Conservation (phyloP, 441 rosid species). For the Brassica hybrid region DNA sequence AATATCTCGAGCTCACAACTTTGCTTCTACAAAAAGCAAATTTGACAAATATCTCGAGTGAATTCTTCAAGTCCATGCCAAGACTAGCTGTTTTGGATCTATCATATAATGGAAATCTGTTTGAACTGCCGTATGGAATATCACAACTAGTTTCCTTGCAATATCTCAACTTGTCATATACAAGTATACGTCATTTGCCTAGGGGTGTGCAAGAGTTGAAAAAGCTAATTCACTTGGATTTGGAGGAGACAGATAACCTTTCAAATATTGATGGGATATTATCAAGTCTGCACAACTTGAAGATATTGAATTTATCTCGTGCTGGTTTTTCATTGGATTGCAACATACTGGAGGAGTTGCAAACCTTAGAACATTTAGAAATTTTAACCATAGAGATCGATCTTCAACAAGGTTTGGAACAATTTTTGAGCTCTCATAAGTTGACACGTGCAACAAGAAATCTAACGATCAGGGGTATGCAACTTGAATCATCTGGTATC, state of each 20-base stretch:
- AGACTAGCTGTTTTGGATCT: not conserved
- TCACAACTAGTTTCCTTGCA: not conserved
- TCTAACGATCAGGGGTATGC: not conserved
- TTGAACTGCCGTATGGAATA: not conserved
- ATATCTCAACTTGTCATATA: not conserved
- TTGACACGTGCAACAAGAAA: not conserved
- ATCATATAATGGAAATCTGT: not conserved
- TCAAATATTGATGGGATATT: not conserved
- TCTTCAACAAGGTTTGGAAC: not conserved
- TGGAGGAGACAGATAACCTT: not conserved
- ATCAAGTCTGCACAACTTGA: not conserved
- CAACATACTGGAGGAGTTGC: not conserved
- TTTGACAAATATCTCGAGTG: not conserved
- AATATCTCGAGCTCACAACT: not conserved
- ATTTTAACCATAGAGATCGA: not conserved
- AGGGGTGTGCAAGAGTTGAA: not conserved
- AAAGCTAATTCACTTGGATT: not conserved
- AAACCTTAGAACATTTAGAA: not conserved
- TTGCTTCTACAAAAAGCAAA: not conserved
- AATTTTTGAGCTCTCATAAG: not conserved
- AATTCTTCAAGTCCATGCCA: not conserved
- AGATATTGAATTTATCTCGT: not conserved
- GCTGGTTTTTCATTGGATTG: not conserved
- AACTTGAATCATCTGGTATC: not conserved
- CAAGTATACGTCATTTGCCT: not conserved